Conservation (phyloP, 257 asterid species). For the Sherardia arvensis region DNA sequence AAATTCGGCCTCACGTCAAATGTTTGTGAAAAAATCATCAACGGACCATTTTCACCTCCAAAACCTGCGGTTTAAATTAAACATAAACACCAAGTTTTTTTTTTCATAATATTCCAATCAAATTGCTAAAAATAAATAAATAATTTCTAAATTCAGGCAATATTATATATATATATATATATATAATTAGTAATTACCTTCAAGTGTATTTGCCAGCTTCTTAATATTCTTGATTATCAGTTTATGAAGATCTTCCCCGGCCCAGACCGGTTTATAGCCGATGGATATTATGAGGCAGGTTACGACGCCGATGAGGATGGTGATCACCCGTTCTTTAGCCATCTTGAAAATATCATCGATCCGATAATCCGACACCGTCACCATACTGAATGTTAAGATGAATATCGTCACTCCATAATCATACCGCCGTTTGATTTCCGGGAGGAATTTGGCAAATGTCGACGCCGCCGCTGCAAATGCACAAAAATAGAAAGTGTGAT, state of each 20-base stretch:
- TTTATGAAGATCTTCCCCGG: conserved; percentile 69
- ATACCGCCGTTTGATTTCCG: conserved; percentile 47
- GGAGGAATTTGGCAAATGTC: conserved; percentile 58
- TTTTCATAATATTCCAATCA: neutral
- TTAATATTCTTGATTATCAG: conserved; percentile 33
- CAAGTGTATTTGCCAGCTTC: conserved; percentile 42
- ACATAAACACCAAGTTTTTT: too few relatives aligned
- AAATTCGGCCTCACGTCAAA: conserved; percentile 26
- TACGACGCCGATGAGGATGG: conserved; percentile 51
- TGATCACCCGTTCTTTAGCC: conserved; percentile 56
- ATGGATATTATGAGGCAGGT: conserved; percentile 54
- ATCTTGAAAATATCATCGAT: conserved; percentile 36
- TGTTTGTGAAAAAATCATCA: neutral
- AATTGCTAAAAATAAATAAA: too few relatives aligned
- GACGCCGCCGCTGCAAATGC: conserved; percentile 37
- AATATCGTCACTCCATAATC: conserved; percentile 71
- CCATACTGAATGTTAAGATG: conserved; percentile 62
- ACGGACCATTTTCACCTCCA: conserved; percentile 29
- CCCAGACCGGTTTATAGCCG: conserved; percentile 67
- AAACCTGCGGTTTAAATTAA: conserved; percentile 20
- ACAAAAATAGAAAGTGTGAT: neutral
- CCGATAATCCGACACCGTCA: conserved; percentile 70
- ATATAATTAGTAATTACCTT: conserved; percentile 41
- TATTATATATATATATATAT: too few relatives aligned
- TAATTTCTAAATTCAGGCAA: too few relatives aligned